phyloP scores from a whole-genome alignment of 257 asterid species.

The Jacaranda copaia region DNA sequence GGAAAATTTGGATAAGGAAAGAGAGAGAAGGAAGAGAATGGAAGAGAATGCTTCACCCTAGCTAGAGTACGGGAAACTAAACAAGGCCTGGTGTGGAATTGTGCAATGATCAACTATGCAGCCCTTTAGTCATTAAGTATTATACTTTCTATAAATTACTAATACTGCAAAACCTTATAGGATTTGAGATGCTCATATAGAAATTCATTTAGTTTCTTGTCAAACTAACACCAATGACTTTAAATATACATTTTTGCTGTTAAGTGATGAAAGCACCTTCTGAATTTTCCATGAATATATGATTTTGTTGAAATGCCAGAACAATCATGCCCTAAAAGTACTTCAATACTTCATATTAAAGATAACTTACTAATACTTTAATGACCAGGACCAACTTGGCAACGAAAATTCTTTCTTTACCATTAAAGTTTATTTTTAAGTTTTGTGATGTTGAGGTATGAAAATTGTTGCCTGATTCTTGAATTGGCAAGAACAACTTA shows the following conservation, averaged over 20 bases:
- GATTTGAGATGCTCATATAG: not conserved
- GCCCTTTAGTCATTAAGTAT: not conserved
- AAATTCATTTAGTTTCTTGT: not conserved
- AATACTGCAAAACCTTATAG: not conserved
- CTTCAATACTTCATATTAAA: not conserved
- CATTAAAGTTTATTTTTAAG: not conserved
- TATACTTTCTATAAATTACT: not conserved
- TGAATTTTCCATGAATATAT: not conserved
- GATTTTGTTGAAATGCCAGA: not conserved
- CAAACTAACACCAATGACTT: not conserved
- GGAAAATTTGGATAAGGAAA: not conserved
- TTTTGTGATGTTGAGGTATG: not conserved
- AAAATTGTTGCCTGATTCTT: not conserved
- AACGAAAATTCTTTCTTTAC: not conserved
- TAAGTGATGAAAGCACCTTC: not conserved
- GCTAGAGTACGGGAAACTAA: not conserved
- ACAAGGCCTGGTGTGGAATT: not conserved
- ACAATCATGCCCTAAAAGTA: not conserved
- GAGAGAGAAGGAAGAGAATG: conserved; percentile 2
- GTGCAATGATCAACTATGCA: not conserved
- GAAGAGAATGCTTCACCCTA: not conserved
- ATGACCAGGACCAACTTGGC: not conserved
- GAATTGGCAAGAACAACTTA: not conserved
- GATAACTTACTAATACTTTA: not conserved
- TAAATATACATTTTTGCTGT: not conserved